Percentiles rank a stretch among this genome's conserved stretches.
These are phyloP conservation scores for Penicillium fuscoglaucum DNA, from an alignment of 2,329 filamentous ascomycete species.

Conservation along the genomic window DNA sequence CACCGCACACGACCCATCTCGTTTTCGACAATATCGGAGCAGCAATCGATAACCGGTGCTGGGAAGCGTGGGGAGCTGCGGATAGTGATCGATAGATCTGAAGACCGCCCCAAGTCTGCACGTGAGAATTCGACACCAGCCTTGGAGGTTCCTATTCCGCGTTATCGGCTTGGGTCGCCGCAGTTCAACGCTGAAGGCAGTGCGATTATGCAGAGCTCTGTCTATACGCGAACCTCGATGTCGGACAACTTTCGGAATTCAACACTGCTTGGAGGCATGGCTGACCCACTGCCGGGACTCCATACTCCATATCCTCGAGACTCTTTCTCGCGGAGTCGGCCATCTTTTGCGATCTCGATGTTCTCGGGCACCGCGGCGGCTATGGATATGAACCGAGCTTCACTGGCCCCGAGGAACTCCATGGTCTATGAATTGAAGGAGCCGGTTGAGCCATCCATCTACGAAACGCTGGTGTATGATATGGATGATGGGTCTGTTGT, in stretches of 20 bases:
- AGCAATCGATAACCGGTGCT: constrained; percentile 41
- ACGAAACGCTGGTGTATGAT: constrained; percentile 75
- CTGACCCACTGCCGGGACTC: constrained; percentile 23
- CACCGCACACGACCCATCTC: constrained; percentile 67
- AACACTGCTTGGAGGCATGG: constrained; percentile 50
- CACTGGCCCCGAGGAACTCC: constrained; percentile 40
- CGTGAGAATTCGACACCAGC: constrained; percentile 56
- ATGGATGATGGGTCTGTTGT: constrained; percentile 82
- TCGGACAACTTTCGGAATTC: constrained; percentile 70
- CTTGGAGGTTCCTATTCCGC: constrained; percentile 75
- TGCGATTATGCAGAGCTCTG: constrained; percentile 76
- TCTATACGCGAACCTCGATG: constrained; percentile 66
- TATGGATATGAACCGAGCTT: constrained; percentile 34
- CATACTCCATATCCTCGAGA: constrained; percentile 30
- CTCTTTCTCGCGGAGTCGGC: constrained; percentile 26
- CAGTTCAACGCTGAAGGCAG: constrained; percentile 76
- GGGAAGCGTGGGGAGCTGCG: constrained; percentile 67
- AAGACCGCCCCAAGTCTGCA: constrained; percentile 63
- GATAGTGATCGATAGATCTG: constrained; percentile 74
- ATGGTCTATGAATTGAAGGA: constrained; percentile 56
- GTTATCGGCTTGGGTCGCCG: constrained; percentile 79
- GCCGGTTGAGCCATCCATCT: constrained; percentile 66
- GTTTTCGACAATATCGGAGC: constrained; percentile 73
- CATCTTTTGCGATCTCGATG: constrained; percentile 41
- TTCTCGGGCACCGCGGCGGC: constrained; percentile 36